Percentiles rank a stretch among this genome's conserved stretches.
phyloP scores from a whole-genome alignment of 83 land plant species.

The Thuja plicata region DNA sequence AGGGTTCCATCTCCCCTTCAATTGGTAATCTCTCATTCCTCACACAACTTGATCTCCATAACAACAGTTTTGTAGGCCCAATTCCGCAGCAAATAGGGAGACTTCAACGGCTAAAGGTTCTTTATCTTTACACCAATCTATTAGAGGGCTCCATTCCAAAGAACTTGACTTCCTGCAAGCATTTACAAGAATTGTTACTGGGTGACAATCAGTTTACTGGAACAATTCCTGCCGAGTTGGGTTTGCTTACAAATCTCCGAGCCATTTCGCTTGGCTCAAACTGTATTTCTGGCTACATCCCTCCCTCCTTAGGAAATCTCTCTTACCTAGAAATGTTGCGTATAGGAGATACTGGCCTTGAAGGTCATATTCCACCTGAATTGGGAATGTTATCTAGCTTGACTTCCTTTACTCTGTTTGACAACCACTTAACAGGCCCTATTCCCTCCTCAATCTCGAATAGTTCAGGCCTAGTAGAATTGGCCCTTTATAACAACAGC shows the following conservation, averaged over 20 bases:
- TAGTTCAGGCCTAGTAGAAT: conserved; percentile 25
- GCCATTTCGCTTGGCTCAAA: not conserved
- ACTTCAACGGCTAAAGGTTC: no score
- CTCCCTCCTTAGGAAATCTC: not conserved
- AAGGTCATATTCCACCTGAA: conserved; percentile 2
- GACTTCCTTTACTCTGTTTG: not conserved
- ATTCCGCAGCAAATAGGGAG: no score
- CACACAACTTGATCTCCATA: no score
- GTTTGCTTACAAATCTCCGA: not conserved
- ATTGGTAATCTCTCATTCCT: no score
- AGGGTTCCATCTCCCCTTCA: no score
- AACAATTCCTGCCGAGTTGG: conserved; percentile 8
- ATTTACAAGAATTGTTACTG: conserved; percentile 6
- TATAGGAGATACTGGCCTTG: not conserved
- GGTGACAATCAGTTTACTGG: conserved; percentile 18
- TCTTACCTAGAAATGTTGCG: not conserved
- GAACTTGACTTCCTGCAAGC: not conserved
- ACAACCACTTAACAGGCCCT: not conserved
- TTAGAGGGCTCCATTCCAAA: conserved; percentile 15
- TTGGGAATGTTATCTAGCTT: not conserved
- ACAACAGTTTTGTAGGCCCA: no score
- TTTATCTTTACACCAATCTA: not conserved
- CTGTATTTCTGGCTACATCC: not conserved
- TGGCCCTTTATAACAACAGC: conserved; percentile 56
- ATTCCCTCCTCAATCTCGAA: conserved; percentile 15